These are phyloP conservation scores for Sugiyamaella smithiae DNA, from an alignment of 805 yeast species.

Conservation along the genomic window DNA sequence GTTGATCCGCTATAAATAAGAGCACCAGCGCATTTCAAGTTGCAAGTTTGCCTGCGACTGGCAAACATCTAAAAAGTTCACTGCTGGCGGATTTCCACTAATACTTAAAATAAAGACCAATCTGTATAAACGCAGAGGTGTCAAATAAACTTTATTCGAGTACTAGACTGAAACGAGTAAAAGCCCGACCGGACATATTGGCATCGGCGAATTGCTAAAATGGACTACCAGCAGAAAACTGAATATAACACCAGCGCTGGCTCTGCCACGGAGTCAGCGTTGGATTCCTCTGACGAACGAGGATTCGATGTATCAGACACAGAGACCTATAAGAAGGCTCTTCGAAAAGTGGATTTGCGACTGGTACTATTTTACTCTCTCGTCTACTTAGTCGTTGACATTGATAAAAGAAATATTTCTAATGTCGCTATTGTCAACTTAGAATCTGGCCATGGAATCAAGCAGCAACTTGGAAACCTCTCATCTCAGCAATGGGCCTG, in stretches of 20 bases:
- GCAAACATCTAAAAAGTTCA: too few relatives aligned
- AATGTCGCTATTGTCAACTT: constrained; percentile 11
- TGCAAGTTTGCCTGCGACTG: not conserved
- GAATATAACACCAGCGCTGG: too few relatives aligned
- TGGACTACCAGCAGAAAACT: too few relatives aligned
- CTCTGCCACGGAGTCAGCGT: too few relatives aligned
- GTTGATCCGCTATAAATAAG: too few relatives aligned
- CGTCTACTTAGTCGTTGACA: constrained; percentile 7
- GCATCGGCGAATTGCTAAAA: too few relatives aligned
- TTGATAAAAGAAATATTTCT: constrained; percentile 10
- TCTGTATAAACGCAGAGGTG: not conserved
- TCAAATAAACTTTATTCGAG: not conserved
- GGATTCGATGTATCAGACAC: not conserved
- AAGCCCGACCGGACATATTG: not conserved
- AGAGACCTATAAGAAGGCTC: not conserved
- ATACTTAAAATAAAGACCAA: too few relatives aligned
- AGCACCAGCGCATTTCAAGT: too few relatives aligned
- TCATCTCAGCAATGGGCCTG: constrained; percentile 15
- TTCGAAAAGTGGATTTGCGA: constrained; percentile 9
- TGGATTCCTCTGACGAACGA: not conserved
- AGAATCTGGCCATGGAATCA: constrained; percentile 13
- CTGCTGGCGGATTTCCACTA: too few relatives aligned
- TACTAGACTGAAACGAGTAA: not conserved
- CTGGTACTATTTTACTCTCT: constrained; percentile 9
- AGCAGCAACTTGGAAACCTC: constrained; percentile 8